A percentile compares a stretch with the other conserved stretches of the same genome.
Conservation (phyloP, 2,329 filamentous ascomycete species). For the Cryoendolithus antarcticus region DNA sequence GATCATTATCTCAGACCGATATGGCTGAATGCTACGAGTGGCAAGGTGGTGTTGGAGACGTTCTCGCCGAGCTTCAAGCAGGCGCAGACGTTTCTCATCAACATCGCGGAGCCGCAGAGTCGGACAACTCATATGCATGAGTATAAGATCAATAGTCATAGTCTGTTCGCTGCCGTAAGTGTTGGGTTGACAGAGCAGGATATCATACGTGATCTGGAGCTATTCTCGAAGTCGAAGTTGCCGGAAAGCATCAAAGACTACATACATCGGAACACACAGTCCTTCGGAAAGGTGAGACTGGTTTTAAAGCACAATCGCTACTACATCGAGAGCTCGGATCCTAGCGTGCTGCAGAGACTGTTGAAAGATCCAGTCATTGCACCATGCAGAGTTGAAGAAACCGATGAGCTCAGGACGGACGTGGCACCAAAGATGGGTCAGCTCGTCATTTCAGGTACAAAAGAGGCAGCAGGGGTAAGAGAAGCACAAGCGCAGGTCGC, state of each 20-base stretch:
- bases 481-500: conserved; percentile 45
- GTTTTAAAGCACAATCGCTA: conserved; percentile 91
- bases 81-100: conserved; percentile 89
- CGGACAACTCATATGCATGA: conserved; percentile 86
- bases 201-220: conserved; percentile 79
- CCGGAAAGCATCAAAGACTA: conserved; percentile 71
- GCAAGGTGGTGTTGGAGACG: conserved; percentile 83
- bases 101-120: conserved; percentile 85
- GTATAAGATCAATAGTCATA: conserved; percentile 82
- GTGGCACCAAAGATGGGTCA: conserved; percentile 76
- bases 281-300: conserved; percentile 90
- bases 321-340: conserved; percentile 84
- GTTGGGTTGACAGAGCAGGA: conserved; percentile 83
- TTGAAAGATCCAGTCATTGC: conserved; percentile 75
- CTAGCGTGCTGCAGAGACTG: conserved; percentile 73
- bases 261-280: conserved; percentile 71
- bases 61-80: conserved; percentile 79
- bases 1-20: conserved; percentile 83
- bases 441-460: conserved; percentile 87
- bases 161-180: conserved; percentile 87
- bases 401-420: conserved; percentile 62
- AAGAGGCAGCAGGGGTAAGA: conserved; percentile 76
- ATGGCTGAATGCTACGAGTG: conserved; percentile 83
- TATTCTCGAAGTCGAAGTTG: conserved; percentile 77
- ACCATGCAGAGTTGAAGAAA: conserved; percentile 60